Evolutionary conservation across 192 early-diverging fungal species (phyloP), one percentile per base, ranked within the genome.

Genomic region (Mortierella antarctica): DNA sequence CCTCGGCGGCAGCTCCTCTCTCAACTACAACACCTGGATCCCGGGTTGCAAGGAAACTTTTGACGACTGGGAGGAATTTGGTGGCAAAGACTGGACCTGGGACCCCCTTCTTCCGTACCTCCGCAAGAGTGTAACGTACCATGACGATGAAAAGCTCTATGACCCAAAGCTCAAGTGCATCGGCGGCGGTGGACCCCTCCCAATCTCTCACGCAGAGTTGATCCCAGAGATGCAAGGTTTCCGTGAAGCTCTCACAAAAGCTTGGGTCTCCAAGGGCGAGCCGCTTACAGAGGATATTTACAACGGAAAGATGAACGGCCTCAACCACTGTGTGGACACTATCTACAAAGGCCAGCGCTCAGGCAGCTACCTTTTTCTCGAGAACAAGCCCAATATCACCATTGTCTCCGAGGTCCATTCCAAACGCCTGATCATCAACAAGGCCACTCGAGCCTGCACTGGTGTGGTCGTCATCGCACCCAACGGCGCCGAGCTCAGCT

Each of bases 1-100:
- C 48, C 67, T 78, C n/a, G 67, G 75, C 57, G 75, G 75, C 42
- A 70, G 75, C 46, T 71, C 68, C 41, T 60, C 63, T 62, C 58
- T 74, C 65, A 74, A 74, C 57, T 59, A 61, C 20, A 61, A 61
- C 18, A 60, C 65, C 42, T 74, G 73, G 65, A 61, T 67, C 51
- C 73, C 57, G 11, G 65, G 65, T 44, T 66, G 65, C 51, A 61
- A 59, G 42, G 20, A 31, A 48, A 67, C 65, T 15, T 74, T 67
- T 63, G 73, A 74, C 45, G 58, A 66, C 21, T 74, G 73, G 65
- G 73, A 41, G 7, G 73, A 74, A 41, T 67, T 56, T 67, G 73
- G 65, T 57, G 65, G 65, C 48, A 50, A 41, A 7, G 73, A 67
- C 11, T 74, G 73, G 65, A 74, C 65, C 39, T 74, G 73, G 73